A percentile compares a stretch with the other conserved stretches of the same genome.
Evolutionary conservation across 345 rosid genomes (phyloP).

Genomic region (Eucalyptus erythrocorys): DNA sequence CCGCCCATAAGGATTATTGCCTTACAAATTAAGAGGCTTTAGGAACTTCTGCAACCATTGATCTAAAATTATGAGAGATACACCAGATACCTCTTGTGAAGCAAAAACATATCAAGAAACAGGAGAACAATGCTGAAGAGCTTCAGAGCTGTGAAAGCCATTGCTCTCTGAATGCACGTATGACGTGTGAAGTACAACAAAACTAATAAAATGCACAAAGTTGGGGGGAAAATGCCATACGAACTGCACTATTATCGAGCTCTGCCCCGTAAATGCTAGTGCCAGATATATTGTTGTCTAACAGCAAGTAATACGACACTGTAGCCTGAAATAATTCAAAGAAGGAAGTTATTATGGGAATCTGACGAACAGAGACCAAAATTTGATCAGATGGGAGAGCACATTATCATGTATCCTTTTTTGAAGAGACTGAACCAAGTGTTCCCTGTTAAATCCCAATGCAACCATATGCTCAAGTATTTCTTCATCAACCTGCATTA

Average conservation of each 20-base stretch:
- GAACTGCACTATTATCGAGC: slow-evolving; percentile 60
- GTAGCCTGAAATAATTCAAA: slow-evolving; percentile 58
- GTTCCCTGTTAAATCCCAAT: slow-evolving; percentile 70
- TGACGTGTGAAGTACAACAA: background rate
- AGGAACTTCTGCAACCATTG: background rate
- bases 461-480: slow-evolving; percentile 64
- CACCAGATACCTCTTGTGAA: background rate
- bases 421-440: slow-evolving; percentile 64
- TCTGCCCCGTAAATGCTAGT: slow-evolving; percentile 74
- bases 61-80: background rate
- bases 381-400: background rate
- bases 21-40: background rate
- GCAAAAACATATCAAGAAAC: background rate
- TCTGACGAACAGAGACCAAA: background rate
- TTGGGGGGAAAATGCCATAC: background rate
- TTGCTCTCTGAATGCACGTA: background rate
- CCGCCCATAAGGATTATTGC: background rate
- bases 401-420: slow-evolving; percentile 79
- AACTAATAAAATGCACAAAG: background rate
- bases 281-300: slow-evolving; percentile 72
- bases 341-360: background rate
- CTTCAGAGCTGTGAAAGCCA: background rate
- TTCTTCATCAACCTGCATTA: slow-evolving; percentile 77
- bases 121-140: background rate
- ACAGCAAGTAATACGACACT: slow-evolving; percentile 73